Evolutionary conservation across 2,329 filamentous ascomycete genomes (phyloP), one percentile per base, ranked within the genome.

Genomic region (Fusarium circinatum): DNA sequence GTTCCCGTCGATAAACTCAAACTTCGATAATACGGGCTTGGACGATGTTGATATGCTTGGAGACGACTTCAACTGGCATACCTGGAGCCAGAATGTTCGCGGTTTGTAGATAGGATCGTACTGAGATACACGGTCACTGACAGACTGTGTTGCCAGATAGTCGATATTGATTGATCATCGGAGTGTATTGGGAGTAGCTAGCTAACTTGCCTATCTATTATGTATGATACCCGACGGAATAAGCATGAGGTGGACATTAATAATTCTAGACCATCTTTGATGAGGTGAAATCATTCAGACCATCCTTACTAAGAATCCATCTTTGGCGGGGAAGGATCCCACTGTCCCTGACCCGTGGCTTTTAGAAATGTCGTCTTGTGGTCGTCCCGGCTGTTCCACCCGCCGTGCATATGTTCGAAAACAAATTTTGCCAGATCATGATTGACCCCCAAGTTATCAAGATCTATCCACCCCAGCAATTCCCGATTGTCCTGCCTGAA

Each of bases 31-130:
- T 24, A 58, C 73, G 32, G 68, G 76, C 8, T 47, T 70, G 12
- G 82, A 83, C 54, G 80, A 84, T 30, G 74, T 81, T 48, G 84
- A 84, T 41, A 82, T 84, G 76, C 75, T 83, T 65, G 84, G 85
- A 5, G 80, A 82, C 6, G 81, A 83, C 12, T 87, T 87, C 65
- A 83, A 87, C 70, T 88, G 86, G 86, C 83, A 86, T 55, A 83
- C 84, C 62, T 88, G 86, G 84, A 84, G 83, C 64, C 82, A 85
- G 62, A 84, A 76, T 70, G 81, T 85, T 48, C 80, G 80, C 34
- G 83, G 82, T 1, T 66, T 85, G 62, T 83, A 83, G 75, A 81
- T 82, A 75, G 80, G 78, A 54, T 76, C 71, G 69, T 71, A 2
- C 76, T 77, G 45, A 72, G 76, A 44, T 41, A 65, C 65, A 34